These are phyloP conservation scores for Tardiomyces digboiensis DNA, from an alignment of 1,139 yeast genomes.

Conservation along the genomic window DNA sequence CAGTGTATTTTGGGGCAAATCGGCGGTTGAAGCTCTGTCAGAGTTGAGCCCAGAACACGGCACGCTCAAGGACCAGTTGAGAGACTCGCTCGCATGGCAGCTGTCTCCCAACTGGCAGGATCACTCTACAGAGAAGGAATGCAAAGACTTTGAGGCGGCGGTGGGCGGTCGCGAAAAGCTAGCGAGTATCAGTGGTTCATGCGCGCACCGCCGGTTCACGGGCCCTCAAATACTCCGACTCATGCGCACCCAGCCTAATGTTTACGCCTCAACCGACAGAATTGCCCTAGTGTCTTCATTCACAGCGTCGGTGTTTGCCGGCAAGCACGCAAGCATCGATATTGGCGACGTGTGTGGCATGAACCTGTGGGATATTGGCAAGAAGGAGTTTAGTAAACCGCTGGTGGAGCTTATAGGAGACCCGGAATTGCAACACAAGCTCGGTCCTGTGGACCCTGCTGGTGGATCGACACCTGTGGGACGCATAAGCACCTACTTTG, in stretches of 20 bases:
- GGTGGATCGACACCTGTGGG: slow-evolving; percentile 36
- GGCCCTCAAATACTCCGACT: slow-evolving; percentile 83
- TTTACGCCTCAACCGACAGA: slow-evolving; percentile 46
- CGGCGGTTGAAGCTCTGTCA: slow-evolving; percentile 35
- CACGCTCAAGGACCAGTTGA: slow-evolving; percentile 12
- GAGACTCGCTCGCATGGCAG: slow-evolving; percentile 46
- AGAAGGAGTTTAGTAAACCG: slow-evolving; percentile 42
- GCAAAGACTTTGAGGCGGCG: slow-evolving; percentile 48
- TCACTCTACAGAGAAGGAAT: slow-evolving; percentile 70
- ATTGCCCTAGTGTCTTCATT: slow-evolving; percentile 77
- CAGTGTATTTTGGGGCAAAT: slow-evolving; percentile 65
- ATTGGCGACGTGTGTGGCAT: slow-evolving; percentile 89
- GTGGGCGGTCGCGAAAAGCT: slow-evolving; percentile 56
- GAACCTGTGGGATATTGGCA: slow-evolving; percentile 66
- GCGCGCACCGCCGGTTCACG: slow-evolving; percentile 84
- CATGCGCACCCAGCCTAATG: slow-evolving; percentile 43
- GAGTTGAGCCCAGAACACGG: slow-evolving; percentile 7
- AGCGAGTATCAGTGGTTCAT: slow-evolving; percentile 70
- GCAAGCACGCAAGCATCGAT: slow-evolving; percentile 55
- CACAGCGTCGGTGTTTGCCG: slow-evolving; percentile 61
- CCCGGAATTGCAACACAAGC: slow-evolving; percentile 7
- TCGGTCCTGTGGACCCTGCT: slow-evolving; percentile 14
- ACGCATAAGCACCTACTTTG: slow-evolving; percentile 48
- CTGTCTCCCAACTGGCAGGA: slow-evolving; percentile 94
- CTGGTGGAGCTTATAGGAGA: slow-evolving; percentile 35